These are phyloP conservation scores for Spergularia marina DNA, from an alignment of 148 eudicot genomes.

Conservation along the genomic window DNA sequence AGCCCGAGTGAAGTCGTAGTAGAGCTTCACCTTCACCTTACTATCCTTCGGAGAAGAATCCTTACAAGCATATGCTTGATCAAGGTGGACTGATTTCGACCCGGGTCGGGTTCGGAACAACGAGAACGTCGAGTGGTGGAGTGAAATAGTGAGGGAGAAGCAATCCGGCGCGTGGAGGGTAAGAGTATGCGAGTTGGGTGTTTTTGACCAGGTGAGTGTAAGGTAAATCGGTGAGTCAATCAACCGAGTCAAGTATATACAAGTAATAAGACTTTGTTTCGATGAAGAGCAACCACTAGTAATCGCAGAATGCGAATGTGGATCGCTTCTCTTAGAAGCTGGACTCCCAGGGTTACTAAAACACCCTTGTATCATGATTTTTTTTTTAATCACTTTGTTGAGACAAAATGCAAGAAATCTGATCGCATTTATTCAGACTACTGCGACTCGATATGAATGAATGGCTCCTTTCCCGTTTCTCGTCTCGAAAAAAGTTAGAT, in stretches of 20 bases:
- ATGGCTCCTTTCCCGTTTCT: too few relatives aligned
- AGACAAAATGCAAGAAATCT: too few relatives aligned
- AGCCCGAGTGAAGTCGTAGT: constrained; percentile 56
- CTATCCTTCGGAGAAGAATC: neutral
- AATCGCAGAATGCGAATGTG: neutral
- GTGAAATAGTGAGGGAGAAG: constrained; percentile 51
- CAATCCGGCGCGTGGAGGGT: constrained; percentile 42
- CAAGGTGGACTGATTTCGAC: constrained; percentile 36
- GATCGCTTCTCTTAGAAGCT: neutral
- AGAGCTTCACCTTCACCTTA: constrained; percentile 44
- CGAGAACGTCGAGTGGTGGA: constrained; percentile 37
- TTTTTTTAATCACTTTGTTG: too few relatives aligned
- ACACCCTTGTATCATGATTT: constrained; percentile 44
- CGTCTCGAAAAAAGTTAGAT: too few relatives aligned
- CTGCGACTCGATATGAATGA: too few relatives aligned
- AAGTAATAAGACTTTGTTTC: constrained; percentile 47
- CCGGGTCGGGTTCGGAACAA: constrained; percentile 45
- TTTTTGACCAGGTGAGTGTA: constrained; percentile 61
- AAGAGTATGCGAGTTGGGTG: constrained; percentile 45
- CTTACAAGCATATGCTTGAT: constrained; percentile 20
- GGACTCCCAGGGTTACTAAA: constrained; percentile 49
- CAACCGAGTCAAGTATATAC: constrained; percentile 48
- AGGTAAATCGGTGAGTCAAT: constrained; percentile 38
- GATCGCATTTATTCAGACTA: too few relatives aligned
- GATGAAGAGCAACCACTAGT: neutral